These are phyloP conservation scores for Vigna hirtella DNA, from an alignment of 306 rosid genomes.

Conservation along the genomic window DNA sequence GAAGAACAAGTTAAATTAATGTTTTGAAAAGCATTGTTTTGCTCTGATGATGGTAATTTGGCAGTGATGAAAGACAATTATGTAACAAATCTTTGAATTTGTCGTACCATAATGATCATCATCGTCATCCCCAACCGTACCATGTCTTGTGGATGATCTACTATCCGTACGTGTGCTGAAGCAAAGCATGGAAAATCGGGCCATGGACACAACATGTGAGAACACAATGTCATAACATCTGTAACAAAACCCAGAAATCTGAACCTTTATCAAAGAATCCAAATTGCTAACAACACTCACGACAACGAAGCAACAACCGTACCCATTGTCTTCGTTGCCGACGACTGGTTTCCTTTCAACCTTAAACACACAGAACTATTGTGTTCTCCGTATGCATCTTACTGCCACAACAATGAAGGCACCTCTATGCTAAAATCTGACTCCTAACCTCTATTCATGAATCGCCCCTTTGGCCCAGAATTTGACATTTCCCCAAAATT, in stretches of 20 bases:
- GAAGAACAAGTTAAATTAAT: background rate
- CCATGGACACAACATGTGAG: background rate
- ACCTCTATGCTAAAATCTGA: background rate
- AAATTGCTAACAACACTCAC: background rate
- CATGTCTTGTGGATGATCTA: background rate
- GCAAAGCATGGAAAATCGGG: background rate
- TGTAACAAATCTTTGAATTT: background rate
- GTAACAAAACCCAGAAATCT: slow-evolving; percentile 17
- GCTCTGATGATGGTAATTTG: background rate
- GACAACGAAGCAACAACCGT: slow-evolving; percentile 16
- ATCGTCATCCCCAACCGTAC: background rate
- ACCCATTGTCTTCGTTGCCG: background rate
- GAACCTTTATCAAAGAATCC: background rate
- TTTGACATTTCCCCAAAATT: background rate
- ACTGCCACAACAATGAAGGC: background rate
- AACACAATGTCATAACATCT: background rate
- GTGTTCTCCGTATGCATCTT: background rate
- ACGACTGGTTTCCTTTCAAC: background rate
- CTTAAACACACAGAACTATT: background rate
- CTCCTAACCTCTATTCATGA: slow-evolving; percentile 24
- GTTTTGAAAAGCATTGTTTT: background rate
- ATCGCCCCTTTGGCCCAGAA: slow-evolving; percentile 5
- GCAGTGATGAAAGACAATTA: background rate
- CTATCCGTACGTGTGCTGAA: background rate
- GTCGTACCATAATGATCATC: background rate